Conservation (phyloP, 805 yeast species). For the Scheffersomyces stipitis region DNA sequence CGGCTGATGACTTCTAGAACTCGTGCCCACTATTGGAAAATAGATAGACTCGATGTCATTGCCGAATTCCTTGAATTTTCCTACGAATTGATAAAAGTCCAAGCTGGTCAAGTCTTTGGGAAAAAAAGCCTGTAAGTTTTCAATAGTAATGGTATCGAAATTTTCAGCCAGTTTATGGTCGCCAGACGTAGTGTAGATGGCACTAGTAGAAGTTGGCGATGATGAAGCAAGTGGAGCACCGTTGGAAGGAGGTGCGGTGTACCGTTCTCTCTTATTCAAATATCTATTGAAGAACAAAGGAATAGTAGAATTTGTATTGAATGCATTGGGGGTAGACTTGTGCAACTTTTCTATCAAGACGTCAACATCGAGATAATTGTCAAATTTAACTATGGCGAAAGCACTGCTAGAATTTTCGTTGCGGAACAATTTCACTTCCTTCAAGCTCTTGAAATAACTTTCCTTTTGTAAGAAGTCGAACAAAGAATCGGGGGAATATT, state of each 20-base stretch:
- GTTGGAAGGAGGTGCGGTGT: background rate
- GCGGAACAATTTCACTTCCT: constrained; percentile 22
- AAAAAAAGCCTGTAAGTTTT: constrained; percentile 54
- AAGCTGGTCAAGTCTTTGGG: constrained; percentile 28
- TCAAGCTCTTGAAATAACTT: constrained; percentile 17
- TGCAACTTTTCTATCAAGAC: constrained; percentile 18
- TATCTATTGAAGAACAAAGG: constrained; percentile 60
- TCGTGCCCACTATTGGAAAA: constrained; percentile 39
- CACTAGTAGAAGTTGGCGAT: constrained; percentile 7
- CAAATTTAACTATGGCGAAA: constrained; percentile 32
- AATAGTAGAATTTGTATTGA: constrained; percentile 27
- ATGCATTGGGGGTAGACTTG: constrained; percentile 17
- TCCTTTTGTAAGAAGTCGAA: constrained; percentile 17
- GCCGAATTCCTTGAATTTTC: constrained; percentile 42
- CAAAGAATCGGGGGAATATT: constrained; percentile 7
- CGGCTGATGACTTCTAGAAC: constrained; percentile 21
- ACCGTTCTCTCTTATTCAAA: constrained; percentile 61
- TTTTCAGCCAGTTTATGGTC: constrained; percentile 9
- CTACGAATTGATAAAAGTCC: constrained; percentile 32
- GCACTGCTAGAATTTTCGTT: constrained; percentile 6
- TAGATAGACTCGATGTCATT: constrained; percentile 52
- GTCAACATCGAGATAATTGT: constrained; percentile 36
- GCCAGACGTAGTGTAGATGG: constrained; percentile 9
- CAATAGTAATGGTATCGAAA: constrained; percentile 27
- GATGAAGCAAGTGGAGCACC: background rate